Base-by-base conservation (phyloP, 345 rosid genomes). In the Noccaea caerulescens region DNA sequence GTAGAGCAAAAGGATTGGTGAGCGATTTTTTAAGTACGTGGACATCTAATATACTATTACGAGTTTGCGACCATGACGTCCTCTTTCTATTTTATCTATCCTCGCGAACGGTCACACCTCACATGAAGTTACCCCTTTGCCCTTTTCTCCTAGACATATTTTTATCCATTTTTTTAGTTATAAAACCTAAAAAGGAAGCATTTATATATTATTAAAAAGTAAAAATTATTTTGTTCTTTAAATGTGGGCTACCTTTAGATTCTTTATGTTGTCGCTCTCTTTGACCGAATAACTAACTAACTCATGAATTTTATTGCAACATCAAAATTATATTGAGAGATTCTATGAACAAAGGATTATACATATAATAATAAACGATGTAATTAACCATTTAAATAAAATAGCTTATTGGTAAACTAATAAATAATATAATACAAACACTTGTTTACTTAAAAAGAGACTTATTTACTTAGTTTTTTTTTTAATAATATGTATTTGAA, bases 241-340 rank as follows among this genome's bases (percentile, higher is more conserved):
- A 41, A 58, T 66, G 72, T 66, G 59, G 47, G 67, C 61, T 50
- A 58, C 47, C 77, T 73, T 66, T 66, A 66, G 47, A 32, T 58
- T 73, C 55, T 66, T 73, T 58, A 32, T 73, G 72, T 3, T 33
- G 60, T 66, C 67, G 55, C 67, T 66, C 66, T 73, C 77, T 58
- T 73, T 73, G 72, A 73, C 72, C 61, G 25, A 66, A 66, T 50
- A 46, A 27, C 37, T 58, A 46, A 27, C 37, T 58, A 57, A 55
- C 8, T 55, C 12, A 20, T 45, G 25, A 27, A 37, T 11, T 45
- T 56, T 8, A 64, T 27, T 63, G 58, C 51, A 46, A 23, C 70
- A 72, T 27, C 58, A 38, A 46, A 12, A 12, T 16, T 32, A 11
- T 47, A 52, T 64, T 38, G 18, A 42, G 27, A 62, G 20, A 66